phyloP scores from a whole-genome alignment of 257 asterid species.

The Solanum chaucha region DNA sequence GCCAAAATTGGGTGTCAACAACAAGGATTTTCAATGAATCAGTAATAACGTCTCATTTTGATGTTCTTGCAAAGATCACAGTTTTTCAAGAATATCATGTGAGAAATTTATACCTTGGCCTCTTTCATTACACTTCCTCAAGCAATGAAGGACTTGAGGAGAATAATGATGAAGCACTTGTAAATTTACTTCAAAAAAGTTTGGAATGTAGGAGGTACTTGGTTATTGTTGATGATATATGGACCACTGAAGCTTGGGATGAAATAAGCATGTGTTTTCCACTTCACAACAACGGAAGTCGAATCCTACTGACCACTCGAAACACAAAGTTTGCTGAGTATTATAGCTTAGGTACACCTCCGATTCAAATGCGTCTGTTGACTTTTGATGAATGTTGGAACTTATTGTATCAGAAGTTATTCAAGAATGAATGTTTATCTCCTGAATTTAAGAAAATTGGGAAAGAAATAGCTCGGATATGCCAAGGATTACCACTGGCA shows the following conservation, averaged over 20 bases:
- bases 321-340: no score
- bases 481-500: constrained; percentile 5
- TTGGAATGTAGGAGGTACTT: background rate
- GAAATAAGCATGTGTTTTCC: no score
- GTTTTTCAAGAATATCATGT: background rate
- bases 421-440: background rate
- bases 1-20: no score
- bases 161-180: background rate
- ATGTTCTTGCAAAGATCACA: background rate
- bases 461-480: background rate
- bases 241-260: background rate
- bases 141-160: background rate
- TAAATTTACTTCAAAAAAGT: background rate
- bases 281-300: no score
- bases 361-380: no score
- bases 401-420: constrained; percentile 1
- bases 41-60: background rate
- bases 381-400: background rate
- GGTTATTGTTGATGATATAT: constrained; percentile 9
- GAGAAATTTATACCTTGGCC: no score
- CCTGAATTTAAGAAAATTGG: background rate
- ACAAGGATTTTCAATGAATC: background rate
- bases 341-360: no score
- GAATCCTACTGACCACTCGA: no score
- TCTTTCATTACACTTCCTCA: no score